Conservation (phyloP, 1,284 basidiomycete species). For the Cronartium quercuum region DNA sequence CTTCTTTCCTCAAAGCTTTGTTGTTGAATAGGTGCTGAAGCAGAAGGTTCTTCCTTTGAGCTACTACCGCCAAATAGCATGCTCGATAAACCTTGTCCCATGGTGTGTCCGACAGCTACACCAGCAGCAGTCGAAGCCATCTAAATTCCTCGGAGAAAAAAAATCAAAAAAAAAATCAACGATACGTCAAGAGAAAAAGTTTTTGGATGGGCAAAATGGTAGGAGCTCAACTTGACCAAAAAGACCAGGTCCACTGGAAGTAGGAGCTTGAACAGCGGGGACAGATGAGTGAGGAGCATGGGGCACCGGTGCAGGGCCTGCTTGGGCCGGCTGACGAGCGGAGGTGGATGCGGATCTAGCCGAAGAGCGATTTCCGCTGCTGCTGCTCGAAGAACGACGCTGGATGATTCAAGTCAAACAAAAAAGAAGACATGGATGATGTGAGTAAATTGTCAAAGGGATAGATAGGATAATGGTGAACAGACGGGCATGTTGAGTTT, state of each 20-base stretch:
- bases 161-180: constrained; percentile 40
- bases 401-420: not conserved
- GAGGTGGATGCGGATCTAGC: constrained; percentile 63
- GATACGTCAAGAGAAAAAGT: no score
- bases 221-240: constrained; percentile 21
- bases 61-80: constrained; percentile 55
- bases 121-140: constrained; percentile 57
- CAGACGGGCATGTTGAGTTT: not conserved
- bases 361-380: constrained; percentile 21
- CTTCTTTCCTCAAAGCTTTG: constrained; percentile 43
- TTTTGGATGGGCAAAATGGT: not conserved
- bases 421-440: not conserved
- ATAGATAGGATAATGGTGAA: not conserved
- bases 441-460: not conserved
- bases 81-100: constrained; percentile 56
- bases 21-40: constrained; percentile 49
- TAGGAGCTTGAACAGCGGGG: constrained; percentile 20
- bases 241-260: constrained; percentile 25
- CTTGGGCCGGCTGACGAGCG: constrained; percentile 65
- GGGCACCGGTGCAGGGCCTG: constrained; percentile 11
- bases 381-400: constrained; percentile 24
- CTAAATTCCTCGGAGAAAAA: constrained; percentile 50
- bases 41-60: constrained; percentile 44
- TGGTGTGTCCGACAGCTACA: constrained; percentile 54
- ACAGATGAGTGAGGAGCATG: not conserved